Evolutionary conservation across 2,329 filamentous ascomycete species (phyloP).

Genomic region (Colletotrichum sp.): DNA sequence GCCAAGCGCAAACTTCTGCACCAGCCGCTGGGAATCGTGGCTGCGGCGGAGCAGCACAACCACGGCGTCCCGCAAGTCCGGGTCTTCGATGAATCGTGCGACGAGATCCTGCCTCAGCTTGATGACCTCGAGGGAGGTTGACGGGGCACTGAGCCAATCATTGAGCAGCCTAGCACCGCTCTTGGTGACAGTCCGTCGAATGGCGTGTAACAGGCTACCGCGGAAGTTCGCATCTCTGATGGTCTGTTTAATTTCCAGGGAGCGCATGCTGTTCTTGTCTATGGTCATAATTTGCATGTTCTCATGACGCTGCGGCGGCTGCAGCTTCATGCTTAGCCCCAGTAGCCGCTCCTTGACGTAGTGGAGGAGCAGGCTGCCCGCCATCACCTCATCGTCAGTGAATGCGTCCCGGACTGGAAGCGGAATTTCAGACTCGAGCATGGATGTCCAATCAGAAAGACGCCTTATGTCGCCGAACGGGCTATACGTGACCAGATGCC

Average conservation of each 20-base stretch:
- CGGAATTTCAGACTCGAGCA: constrained; percentile 77
- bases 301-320: constrained; percentile 78
- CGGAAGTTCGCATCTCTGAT: constrained; percentile 79
- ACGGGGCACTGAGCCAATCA: constrained; percentile 87
- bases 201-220: constrained; percentile 88
- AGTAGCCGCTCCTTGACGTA: constrained; percentile 84
- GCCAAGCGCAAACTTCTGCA: constrained; percentile 93
- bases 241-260: constrained; percentile 87
- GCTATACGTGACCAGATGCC: constrained; percentile 78
- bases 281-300: constrained; percentile 83
- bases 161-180: constrained; percentile 85
- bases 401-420: constrained; percentile 61
- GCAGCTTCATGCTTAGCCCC: constrained; percentile 79
- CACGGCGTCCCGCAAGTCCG: constrained; percentile 73
- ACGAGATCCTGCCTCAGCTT: constrained; percentile 83
- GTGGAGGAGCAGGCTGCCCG: constrained; percentile 80
- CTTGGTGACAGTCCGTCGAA: constrained; percentile 88
- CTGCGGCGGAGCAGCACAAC: constrained; percentile 72
- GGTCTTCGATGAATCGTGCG: constrained; percentile 70
- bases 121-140: constrained; percentile 83
- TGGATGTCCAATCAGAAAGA: constrained; percentile 71
- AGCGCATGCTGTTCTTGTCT: constrained; percentile 88
- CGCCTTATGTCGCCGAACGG: constrained; percentile 48
- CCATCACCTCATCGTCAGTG: constrained; percentile 71
- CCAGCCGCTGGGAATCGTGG: constrained; percentile 85